Evolutionary conservation across 2,329 filamentous ascomycete species (phyloP).

Genomic region (Neopestalotiopsis sp.): DNA sequence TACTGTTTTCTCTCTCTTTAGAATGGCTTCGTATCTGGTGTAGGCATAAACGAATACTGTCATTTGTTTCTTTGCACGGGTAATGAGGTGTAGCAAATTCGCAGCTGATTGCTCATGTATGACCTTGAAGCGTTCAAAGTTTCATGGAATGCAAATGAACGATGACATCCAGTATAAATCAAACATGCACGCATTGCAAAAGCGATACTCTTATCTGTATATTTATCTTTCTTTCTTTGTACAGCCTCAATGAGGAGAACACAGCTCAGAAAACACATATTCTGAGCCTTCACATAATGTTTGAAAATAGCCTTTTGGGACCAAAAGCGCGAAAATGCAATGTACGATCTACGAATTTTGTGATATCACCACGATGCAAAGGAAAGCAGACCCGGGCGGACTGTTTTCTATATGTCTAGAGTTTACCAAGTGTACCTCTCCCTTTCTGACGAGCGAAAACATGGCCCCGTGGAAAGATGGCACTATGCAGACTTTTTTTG

Average conservation of each 20-base stretch:
- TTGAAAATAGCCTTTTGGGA: neutral
- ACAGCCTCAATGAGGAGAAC: neutral
- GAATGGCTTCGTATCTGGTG: too few species aligned
- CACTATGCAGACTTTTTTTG: neutral
- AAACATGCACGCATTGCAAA: neutral
- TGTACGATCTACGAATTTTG: slow-evolving; percentile 5
- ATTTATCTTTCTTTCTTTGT: slow-evolving; percentile 4
- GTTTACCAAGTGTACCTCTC: slow-evolving; percentile 15
- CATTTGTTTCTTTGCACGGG: too few species aligned
- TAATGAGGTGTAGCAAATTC: too few species aligned
- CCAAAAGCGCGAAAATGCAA: neutral
- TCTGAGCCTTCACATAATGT: neutral
- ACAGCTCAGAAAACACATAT: neutral
- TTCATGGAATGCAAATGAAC: too few species aligned
- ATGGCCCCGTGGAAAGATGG: neutral
- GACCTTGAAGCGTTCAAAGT: neutral
- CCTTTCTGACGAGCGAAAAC: neutral
- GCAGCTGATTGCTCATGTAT: neutral
- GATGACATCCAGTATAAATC: neutral
- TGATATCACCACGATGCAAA: slow-evolving; percentile 7
- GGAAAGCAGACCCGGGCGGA: slow-evolving; percentile 18
- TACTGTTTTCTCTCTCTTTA: too few species aligned
- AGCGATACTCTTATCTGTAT: neutral
- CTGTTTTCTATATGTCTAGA: slow-evolving; percentile 20
- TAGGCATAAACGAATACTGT: too few species aligned